Percentiles rank a stretch among this genome's conserved stretches.
phyloP scores from a whole-genome alignment of 2,329 filamentous ascomycete genomes.

The Penicillium thymicola region DNA sequence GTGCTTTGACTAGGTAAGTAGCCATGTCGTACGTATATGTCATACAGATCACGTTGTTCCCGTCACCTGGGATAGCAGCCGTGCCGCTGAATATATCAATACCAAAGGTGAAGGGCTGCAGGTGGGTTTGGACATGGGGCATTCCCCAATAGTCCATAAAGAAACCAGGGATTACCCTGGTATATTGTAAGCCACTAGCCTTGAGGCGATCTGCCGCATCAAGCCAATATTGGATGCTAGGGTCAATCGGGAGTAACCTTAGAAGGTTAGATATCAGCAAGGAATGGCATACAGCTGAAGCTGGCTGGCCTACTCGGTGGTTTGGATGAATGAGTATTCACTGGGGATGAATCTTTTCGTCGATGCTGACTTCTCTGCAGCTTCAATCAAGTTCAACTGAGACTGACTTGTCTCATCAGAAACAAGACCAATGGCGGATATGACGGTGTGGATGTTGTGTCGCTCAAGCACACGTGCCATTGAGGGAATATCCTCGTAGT shows the following conservation, averaged over 20 bases:
- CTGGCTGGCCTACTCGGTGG: conserved; percentile 26
- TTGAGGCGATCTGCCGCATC: conserved; percentile 30
- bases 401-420: conserved; percentile 28
- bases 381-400: conserved; percentile 46
- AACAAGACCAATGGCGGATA: conserved; percentile 42
- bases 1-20: conserved; percentile 42
- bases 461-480: conserved; percentile 30
- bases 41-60: conserved; percentile 45
- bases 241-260: conserved; percentile 26
- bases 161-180: conserved; percentile 41
- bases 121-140: conserved; percentile 38
- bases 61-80: conserved; percentile 51
- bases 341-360: conserved; percentile 47
- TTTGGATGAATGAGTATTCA: conserved; percentile 40
- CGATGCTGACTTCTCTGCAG: conserved; percentile 38
- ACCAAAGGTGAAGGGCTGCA: conserved; percentile 41
- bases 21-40: conserved; percentile 52
- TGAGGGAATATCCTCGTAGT: conserved; percentile 34
- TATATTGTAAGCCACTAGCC: conserved; percentile 38
- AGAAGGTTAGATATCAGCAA: neutral
- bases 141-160: conserved; percentile 49
- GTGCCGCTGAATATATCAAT: conserved; percentile 45
- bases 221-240: conserved; percentile 32
- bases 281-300: neutral
- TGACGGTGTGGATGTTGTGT: conserved; percentile 45